Evolutionary conservation across 2,329 filamentous ascomycete genomes (phyloP), one percentile per base, ranked within the genome.

Genomic region (Teratosphaeriaceae sp.): DNA sequence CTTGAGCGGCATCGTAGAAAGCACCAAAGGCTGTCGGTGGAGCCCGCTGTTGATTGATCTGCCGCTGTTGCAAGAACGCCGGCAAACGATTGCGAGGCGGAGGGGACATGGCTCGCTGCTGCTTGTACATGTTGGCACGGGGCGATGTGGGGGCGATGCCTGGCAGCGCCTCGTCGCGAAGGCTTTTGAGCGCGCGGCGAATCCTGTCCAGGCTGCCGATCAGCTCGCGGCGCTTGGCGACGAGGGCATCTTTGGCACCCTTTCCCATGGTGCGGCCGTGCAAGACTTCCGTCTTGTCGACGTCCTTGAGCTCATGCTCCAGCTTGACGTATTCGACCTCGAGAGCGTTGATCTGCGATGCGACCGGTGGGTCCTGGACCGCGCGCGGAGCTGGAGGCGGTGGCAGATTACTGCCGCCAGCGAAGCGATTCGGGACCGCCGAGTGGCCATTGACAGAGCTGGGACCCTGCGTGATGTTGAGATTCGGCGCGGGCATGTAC

Each of bases 211-310:
- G 47, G 20, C 48, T 48, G 27, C 42, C 51, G 39, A 64, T 56
- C 18, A 65, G 51, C 30, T 63, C 56, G 20, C 58, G 55, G 29
- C 62, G 62, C 45, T 56, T 59, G 22, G 52, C 47, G 24, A 62
- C 45, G 7, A 66, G 54, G 26, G 56, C 55, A 8, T 57, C 51
- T 46, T 54, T 61, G 22, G 59, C 56, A 29, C 45, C 48, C 39
- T 54, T 55, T 23, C 47, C 45, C 59, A 66, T 60, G 11, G 51
- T 50, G 27, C 54, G 53, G 23, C 59, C 56, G 39, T 64, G 58
- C 18, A 64, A 51, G 19, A 62, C 63, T 43, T 65, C 63, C 2
- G 56, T 57, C 51, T 63, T 63, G 56, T 65, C 55, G 26, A 66
- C 46, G n/a, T 60, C 56, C 45, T 55, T 63, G 20, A 55, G 50